These are phyloP conservation scores for Bruguiera gymnorhiza DNA, from an alignment of 345 rosid species.

Conservation along the genomic window DNA sequence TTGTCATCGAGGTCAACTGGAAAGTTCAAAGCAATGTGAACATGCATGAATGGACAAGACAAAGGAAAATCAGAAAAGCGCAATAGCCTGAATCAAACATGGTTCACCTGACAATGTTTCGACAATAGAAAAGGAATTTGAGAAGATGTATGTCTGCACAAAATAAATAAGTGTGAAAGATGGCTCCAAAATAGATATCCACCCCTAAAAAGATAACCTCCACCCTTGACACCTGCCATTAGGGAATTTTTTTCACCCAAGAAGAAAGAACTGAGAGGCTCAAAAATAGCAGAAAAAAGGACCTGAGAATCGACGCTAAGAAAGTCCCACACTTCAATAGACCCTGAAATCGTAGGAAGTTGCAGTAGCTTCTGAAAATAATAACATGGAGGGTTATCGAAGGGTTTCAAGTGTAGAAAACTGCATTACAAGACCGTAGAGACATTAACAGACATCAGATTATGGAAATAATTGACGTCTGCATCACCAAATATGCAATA, in stretches of 20 bases:
- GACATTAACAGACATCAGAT: too few relatives aligned
- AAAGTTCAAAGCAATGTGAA: conserved; percentile 20
- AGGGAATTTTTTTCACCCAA: not conserved
- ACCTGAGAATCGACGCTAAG: conserved; percentile 99
- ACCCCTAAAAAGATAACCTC: not conserved
- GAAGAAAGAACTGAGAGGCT: not conserved
- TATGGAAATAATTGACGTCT: too few relatives aligned
- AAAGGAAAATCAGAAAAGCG: conserved; percentile 9
- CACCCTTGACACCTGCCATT: not conserved
- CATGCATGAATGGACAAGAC: conserved; percentile 3
- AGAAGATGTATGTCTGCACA: conserved; percentile 90
- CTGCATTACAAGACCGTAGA: too few relatives aligned
- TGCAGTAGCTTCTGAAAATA: conserved; percentile 76
- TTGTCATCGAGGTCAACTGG: conserved; percentile 64
- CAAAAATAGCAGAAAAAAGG: conserved; percentile 16
- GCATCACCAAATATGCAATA: too few relatives aligned
- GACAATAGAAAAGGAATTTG: conserved; percentile 85
- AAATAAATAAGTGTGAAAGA: not conserved
- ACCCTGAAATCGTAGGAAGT: conserved; percentile 88
- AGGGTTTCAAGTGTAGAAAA: not conserved
- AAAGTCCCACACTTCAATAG: conserved; percentile 99
- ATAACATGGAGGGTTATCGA: conserved; percentile 8
- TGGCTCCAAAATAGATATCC: not conserved
- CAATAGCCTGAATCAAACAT: conserved; percentile 18
- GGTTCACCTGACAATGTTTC: conserved; percentile 83